Base-by-base conservation (phyloP, 768 basidiomycete species). In the Gloeostereum incarnatum region DNA sequence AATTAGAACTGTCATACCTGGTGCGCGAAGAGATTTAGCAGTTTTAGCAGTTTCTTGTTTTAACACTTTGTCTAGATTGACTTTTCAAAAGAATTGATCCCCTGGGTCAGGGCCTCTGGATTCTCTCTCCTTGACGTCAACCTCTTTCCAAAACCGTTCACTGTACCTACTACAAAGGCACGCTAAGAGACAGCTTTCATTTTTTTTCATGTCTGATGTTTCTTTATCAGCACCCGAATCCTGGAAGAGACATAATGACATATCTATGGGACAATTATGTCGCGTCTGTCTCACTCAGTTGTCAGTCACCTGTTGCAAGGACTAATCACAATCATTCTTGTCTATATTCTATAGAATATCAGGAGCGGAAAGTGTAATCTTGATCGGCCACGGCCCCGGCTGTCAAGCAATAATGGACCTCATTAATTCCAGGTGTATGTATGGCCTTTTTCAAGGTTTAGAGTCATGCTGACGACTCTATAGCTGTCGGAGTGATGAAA, bases 241-340 rank as follows among this genome's bases (percentile, higher is more conserved):
- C 67, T 29, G 69, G 66, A 6, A 67, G 57, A 34, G 75, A 84
- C 20, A 60, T 93, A 17, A 54, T 94, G 41, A 68, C 69, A 3
- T 94, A 97, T 55, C 57, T 98, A 9, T 99, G 96, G 96, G 94
- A 98, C 57, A 94, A 97, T 51, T 93, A 92, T 51, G 68, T 98
- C n/a, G n/a, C n/a, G n/a, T 96, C 48, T 42, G 85, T 55, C 13
- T n/a, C 33, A 31, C n/a, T n/a, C n/a, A n/a, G n/a, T n/a, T n/a
- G n/a, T n/a, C n/a, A n/a, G n/a, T n/a, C n/a, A n/a, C n/a, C n/a
- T n/a, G n/a, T n/a, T n/a, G n/a, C n/a, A n/a, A n/a, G n/a, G 42
- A 13, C 20, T 4, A 35, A 16, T 14, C 27, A 44, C 0, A 32
- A 36, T 35, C n/a, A 40, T 16, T 20, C 25, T 21, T n/a, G 25